Percentiles rank a stretch among this genome's conserved stretches.
Conservation (phyloP, 495 filamentous ascomycete species). For the Hypoxylon fuscum region DNA sequence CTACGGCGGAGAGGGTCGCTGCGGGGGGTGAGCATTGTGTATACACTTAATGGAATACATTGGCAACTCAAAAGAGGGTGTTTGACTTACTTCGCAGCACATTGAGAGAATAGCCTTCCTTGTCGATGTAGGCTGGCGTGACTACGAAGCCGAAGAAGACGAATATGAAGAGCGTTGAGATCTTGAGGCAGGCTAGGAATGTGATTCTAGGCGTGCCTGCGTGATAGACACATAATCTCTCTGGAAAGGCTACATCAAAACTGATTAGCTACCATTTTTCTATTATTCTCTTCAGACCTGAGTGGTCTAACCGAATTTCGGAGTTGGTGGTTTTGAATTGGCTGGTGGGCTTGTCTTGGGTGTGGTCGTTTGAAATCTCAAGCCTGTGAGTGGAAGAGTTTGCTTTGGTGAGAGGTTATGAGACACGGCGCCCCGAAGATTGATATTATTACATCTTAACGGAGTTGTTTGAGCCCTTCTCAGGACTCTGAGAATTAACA, state of each 20-base stretch:
- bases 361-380: conserved; percentile 30
- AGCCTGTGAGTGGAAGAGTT: conserved; percentile 4
- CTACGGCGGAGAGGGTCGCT: conserved; percentile 67
- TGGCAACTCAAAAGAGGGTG: no score
- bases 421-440: conserved; percentile 2
- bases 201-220: conserved; percentile 71
- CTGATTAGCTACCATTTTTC: not conserved
- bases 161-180: conserved; percentile 76
- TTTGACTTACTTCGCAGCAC: conserved; percentile 38
- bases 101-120: conserved; percentile 48
- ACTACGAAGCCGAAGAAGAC: conserved; percentile 68
- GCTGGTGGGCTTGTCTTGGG: conserved; percentile 12
- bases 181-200: conserved; percentile 72
- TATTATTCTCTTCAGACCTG: not conserved
- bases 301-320: conserved; percentile 21
- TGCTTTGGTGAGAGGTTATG: not conserved
- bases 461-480: conserved; percentile 18
- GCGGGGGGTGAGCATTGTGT: conserved; percentile 16
- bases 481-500: conserved; percentile 14
- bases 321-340: conserved; percentile 1
- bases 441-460: not conserved
- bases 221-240: conserved; percentile 75
- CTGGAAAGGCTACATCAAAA: conserved; percentile 52
- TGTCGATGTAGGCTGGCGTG: conserved; percentile 64
- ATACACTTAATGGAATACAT: no score